These are phyloP conservation scores for Posidonia oceanica DNA, from an alignment of 116 monocot species.

Conservation along the genomic window DNA sequence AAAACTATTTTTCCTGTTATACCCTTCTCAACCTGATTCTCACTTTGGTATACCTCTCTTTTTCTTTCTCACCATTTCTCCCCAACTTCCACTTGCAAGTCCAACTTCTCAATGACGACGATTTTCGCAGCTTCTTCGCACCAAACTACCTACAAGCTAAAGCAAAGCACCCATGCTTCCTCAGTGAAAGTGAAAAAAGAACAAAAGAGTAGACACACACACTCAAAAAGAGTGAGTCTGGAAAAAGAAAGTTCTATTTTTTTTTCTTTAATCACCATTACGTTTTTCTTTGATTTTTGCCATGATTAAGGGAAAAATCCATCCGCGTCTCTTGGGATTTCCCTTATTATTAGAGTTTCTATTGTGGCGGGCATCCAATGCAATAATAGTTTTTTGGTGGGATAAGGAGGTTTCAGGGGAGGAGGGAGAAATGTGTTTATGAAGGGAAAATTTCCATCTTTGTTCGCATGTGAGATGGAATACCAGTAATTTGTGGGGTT, in stretches of 20 bases:
- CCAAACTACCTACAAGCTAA: constrained; percentile 1
- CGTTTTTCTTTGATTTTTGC: background rate
- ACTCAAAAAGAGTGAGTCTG: background rate
- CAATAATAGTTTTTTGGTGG: background rate
- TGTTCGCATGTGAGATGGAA: background rate
- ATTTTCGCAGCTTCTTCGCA: background rate
- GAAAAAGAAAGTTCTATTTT: background rate
- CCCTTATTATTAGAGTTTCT: background rate
- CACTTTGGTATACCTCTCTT: too few species aligned
- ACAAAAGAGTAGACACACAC: too few species aligned
- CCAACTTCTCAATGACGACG: too few species aligned
- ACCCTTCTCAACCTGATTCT: too few species aligned
- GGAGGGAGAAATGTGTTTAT: background rate
- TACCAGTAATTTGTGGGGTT: background rate
- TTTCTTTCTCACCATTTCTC: too few species aligned
- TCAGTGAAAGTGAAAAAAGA: background rate
- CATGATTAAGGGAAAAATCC: constrained; percentile 2
- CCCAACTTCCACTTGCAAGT: too few species aligned
- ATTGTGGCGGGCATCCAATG: background rate
- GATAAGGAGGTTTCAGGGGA: background rate
- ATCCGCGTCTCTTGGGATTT: background rate
- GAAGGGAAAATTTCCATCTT: background rate
- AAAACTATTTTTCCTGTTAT: too few species aligned
- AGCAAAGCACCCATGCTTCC: background rate
- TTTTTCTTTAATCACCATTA: background rate